Evolutionary conservation across 768 basidiomycete genomes (phyloP).

Genomic region (Lepiota brunneoincarnata): DNA sequence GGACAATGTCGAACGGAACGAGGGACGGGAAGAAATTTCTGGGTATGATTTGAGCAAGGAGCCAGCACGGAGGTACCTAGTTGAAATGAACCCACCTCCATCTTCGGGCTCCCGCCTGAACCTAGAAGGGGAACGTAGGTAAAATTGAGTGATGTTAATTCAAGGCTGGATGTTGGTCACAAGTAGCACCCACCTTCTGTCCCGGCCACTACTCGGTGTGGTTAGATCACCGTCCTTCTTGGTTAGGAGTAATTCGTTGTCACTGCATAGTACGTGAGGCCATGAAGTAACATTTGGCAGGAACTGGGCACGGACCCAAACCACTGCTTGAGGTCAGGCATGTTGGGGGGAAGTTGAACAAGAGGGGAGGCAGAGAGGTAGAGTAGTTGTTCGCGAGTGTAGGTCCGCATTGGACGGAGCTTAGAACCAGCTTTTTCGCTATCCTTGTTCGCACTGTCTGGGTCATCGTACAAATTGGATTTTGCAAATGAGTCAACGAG

Average conservation of each 20-base stretch:
- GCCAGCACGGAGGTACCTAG: not conserved
- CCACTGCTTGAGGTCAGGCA: slow-evolving; percentile 86
- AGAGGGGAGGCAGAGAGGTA: slow-evolving; percentile 71
- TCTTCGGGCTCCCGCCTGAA: slow-evolving; percentile 80
- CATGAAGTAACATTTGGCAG: slow-evolving; percentile 23
- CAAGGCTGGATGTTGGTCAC: not conserved
- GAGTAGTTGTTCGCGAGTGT: slow-evolving; percentile 69
- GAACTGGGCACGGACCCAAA: slow-evolving; percentile 64
- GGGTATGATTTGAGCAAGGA: slow-evolving; percentile 11
- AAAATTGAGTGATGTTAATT: slow-evolving; percentile 14
- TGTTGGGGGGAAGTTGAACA: slow-evolving; percentile 64
- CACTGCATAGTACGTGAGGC: slow-evolving; percentile 34
- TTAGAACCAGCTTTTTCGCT: slow-evolving; percentile 14
- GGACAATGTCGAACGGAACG: slow-evolving; percentile 68
- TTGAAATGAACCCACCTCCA: slow-evolving; percentile 42
- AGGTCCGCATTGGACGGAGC: slow-evolving; percentile 54
- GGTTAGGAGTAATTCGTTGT: slow-evolving; percentile 60
- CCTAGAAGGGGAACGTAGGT: slow-evolving; percentile 33
- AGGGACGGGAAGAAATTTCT: slow-evolving; percentile 58
- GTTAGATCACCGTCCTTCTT: slow-evolving; percentile 73
- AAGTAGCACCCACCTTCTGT: slow-evolving; percentile 54
- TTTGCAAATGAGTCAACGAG: slow-evolving; percentile 18
- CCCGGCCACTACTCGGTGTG: slow-evolving; percentile 51
- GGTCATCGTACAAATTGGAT: slow-evolving; percentile 9
- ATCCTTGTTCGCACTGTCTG: not conserved